Evolutionary conservation across 495 filamentous ascomycete species (phyloP).

Genomic region (Xylaria venustula): DNA sequence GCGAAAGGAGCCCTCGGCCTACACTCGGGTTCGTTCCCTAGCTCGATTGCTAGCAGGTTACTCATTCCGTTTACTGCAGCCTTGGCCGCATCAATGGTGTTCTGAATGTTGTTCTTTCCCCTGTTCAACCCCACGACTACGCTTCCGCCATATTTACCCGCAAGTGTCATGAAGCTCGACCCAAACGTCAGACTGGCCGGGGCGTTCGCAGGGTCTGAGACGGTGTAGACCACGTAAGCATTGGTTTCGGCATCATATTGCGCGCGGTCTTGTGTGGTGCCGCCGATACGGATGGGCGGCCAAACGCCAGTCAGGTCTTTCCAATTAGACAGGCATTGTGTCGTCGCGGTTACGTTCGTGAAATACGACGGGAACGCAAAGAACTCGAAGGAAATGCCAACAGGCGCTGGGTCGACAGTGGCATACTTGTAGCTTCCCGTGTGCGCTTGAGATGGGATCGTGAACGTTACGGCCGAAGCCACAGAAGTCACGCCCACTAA

Average conservation of each 20-base stretch:
- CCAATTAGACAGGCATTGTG: slow-evolving; percentile 55
- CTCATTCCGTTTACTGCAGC: slow-evolving; percentile 42
- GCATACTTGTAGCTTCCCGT: slow-evolving; percentile 32
- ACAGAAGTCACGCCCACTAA: neutral
- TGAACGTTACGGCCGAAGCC: slow-evolving; percentile 33
- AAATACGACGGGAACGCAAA: slow-evolving; percentile 61
- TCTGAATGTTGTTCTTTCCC: slow-evolving; percentile 53
- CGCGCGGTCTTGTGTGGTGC: slow-evolving; percentile 60
- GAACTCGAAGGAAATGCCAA: slow-evolving; percentile 61
- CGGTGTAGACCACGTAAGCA: slow-evolving; percentile 55
- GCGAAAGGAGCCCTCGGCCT: slow-evolving; percentile 19
- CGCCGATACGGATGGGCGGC: slow-evolving; percentile 60
- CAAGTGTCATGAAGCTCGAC: slow-evolving; percentile 53
- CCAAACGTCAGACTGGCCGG: slow-evolving; percentile 57
- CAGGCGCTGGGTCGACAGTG: slow-evolving; percentile 45
- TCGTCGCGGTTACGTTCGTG: slow-evolving; percentile 52
- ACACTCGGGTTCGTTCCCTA: slow-evolving; percentile 65
- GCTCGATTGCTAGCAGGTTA: slow-evolving; percentile 58
- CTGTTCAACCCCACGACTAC: slow-evolving; percentile 59
- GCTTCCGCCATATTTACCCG: slow-evolving; percentile 49
- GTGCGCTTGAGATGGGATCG: slow-evolving; percentile 30
- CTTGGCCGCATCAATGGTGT: slow-evolving; percentile 56
- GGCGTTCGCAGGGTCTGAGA: slow-evolving; percentile 51
- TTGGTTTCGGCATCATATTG: slow-evolving; percentile 50
- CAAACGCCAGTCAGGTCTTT: slow-evolving; percentile 52